Evolutionary conservation across 2,329 filamentous ascomycete species (phyloP).

Genomic region (Penicillium sp.): DNA sequence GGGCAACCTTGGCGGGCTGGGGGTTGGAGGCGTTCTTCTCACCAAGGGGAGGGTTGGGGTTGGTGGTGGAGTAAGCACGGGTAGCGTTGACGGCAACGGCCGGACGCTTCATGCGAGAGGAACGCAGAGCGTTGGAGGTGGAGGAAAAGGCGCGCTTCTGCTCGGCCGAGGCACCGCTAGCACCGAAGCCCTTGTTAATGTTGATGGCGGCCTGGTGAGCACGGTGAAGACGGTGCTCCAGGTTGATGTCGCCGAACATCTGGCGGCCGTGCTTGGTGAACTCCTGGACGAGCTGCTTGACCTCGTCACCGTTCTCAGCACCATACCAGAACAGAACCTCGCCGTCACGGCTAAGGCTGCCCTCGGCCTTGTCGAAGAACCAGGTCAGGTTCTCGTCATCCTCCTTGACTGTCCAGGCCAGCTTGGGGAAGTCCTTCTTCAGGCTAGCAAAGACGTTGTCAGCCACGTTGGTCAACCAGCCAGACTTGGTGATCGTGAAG

Average conservation of each 20-base stretch:
- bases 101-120: conserved; percentile 40
- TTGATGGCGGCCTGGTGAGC: conserved; percentile 74
- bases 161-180: conserved; percentile 57
- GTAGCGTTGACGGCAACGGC: conserved; percentile 39
- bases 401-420: conserved; percentile 96
- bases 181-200: conserved; percentile 53
- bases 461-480: conserved; percentile 91
- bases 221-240: conserved; percentile 81
- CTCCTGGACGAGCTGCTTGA: conserved; percentile 81
- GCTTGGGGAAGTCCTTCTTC: conserved; percentile 88
- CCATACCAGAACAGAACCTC: conserved; percentile 98
- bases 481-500: conserved; percentile 89
- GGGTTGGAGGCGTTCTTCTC: conserved; percentile 86
- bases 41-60: conserved; percentile 88
- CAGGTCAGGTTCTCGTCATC: conserved; percentile 96
- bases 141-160: conserved; percentile 74
- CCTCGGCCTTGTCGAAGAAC: conserved; percentile 98
- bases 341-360: conserved; percentile 82
- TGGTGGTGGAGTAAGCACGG: conserved; percentile 57
- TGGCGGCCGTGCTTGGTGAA: conserved; percentile 81
- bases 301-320: conserved; percentile 78
- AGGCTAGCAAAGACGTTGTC: conserved; percentile 94
- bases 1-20: conserved; percentile 76
- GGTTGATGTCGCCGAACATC: conserved; percentile 88
- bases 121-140: conserved; percentile 49